Base-by-base conservation (phyloP, 352 stramenopile genomes). In the Phytophthora hybrid region DNA sequence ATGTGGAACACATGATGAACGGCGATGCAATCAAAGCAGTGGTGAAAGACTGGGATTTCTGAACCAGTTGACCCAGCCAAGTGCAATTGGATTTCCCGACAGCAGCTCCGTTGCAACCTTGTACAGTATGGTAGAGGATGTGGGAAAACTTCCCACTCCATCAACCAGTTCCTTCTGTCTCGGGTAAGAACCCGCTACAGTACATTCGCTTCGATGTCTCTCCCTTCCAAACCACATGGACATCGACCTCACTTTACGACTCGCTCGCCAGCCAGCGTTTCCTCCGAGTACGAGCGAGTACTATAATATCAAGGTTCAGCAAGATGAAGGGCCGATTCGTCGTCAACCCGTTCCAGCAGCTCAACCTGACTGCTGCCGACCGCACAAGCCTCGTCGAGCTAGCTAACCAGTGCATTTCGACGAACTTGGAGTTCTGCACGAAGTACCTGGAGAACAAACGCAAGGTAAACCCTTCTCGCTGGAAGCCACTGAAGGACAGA, bases 391-490 rank as follows among this genome's bases (percentile, higher is more conserved):
- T 55, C 8, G 16, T 55, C n/a, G 47, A 31, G 8, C 11, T 55
- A 14, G 47, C 47, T 9, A 55, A 55, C 47, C n/a, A 55, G 9
- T 55, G 21, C 47, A 55, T 55, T 14, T 31, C 46, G 3, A 37
- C 61, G 46, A 66, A 57, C 61, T 21, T 71, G 18, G 39, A 59
- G 21, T 32, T 41, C 8, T 70, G 63, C 19, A 41, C 56, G 11
- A 8, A 58, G 23, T 79, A 78, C 47, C 23, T 77, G 44, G 41
- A 63, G 8, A 62, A 56, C 4, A 62, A 75, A 3, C 74, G 73
- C 14, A 63, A 70, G 52, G 63, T 77, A 11, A 61, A 70, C 61
- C 21, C 16, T 18, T 8, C 13, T 21, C 52, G 29, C 41, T 74
- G 67, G 67, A 74, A 74, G 29, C 29, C 23, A 11, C 14, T 74